Base-by-base conservation (phyloP, 2,329 filamentous ascomycete genomes). In the Beauveria sp. region DNA sequence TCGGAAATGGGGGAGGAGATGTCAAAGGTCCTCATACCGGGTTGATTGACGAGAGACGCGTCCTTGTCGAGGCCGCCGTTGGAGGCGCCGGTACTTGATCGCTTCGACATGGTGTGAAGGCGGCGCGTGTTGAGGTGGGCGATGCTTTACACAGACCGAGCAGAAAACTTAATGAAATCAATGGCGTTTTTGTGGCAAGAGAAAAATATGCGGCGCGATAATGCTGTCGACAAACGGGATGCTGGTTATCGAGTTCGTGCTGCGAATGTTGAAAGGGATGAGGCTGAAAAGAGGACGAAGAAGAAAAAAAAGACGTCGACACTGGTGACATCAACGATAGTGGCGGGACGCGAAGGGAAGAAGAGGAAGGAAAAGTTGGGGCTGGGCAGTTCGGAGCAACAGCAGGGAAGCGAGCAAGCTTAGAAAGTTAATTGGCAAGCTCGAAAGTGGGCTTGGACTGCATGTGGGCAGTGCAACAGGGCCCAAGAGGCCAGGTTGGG, bases 81-180 rank as follows among this genome's bases (percentile, higher is more conserved):
- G 54, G 47, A 47, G 47, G 73, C 75, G 64, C 70, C 73, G 71
- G 44, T 46, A 48, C 44, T 50, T 57, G 77, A 80, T 78, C 86
- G 78, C 78, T 84, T 86, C 64, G 86, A 88, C 86, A 89, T 89
- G 69, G 48, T 73, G 61, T 56, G 50, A 41, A 41, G 50, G 22
- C 22, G 7, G n/a, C n/a, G 44, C n/a, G 54, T 18, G 9, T 41
- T 20, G 61, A 56, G 20, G 26, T 37, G 34, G 34, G 34, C 34
- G 34, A 37, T 37, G 34, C 5, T 37, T 6, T 37, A 37, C 14
- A 37, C 34, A 37, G 34, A 37, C 34, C 12, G 14, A 16, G 34
- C 12, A 37, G 5, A 37, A 37, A 16, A 16, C 14, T 37, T 14
- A 16, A 16, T 16, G 12, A 6, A 37, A 37, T 16, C 34, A 37